A percentile compares a stretch with the other conserved stretches of the same genome.
Conservation (phyloP, 345 rosid genomes). For the Streptanthus diversifolius region DNA sequence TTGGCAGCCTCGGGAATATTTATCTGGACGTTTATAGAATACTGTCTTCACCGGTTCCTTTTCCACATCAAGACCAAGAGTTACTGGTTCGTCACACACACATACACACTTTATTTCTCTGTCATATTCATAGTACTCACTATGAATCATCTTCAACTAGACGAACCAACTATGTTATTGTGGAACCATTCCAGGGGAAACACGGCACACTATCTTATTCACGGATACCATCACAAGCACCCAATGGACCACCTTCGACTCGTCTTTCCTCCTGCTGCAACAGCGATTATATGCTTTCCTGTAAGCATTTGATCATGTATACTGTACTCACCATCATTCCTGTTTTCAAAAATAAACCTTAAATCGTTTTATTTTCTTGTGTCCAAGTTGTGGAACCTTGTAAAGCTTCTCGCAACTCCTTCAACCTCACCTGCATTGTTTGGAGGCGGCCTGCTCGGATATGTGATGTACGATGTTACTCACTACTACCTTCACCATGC, state of each 20-base stretch:
- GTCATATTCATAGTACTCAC: neutral
- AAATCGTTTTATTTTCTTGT: neutral
- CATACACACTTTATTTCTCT: slow-evolving; percentile 2
- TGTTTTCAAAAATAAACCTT: neutral
- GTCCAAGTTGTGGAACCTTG: slow-evolving; percentile 71
- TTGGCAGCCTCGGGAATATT: slow-evolving; percentile 45
- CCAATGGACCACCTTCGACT: slow-evolving; percentile 92
- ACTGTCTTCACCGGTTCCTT: slow-evolving; percentile 64
- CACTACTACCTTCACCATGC: slow-evolving; percentile 97
- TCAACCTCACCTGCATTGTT: slow-evolving; percentile 75
- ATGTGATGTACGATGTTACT: slow-evolving; percentile 81
- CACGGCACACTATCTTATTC: slow-evolving; percentile 82
- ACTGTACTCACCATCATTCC: neutral
- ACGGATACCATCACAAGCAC: slow-evolving; percentile 97
- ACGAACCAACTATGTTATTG: neutral
- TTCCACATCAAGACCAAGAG: slow-evolving; percentile 66
- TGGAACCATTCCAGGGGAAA: slow-evolving; percentile 57
- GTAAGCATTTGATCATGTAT: slow-evolving; percentile 41
- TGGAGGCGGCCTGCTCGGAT: slow-evolving; percentile 86
- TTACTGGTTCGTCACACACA: slow-evolving; percentile 44
- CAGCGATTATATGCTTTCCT: slow-evolving; percentile 59
- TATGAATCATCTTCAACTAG: neutral
- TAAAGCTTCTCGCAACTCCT: slow-evolving; percentile 57
- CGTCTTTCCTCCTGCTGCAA: slow-evolving; percentile 82
- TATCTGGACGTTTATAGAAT: slow-evolving; percentile 68